Evolutionary conservation across 495 filamentous ascomycete genomes (phyloP).

Genomic region (Podospora anserina): DNA sequence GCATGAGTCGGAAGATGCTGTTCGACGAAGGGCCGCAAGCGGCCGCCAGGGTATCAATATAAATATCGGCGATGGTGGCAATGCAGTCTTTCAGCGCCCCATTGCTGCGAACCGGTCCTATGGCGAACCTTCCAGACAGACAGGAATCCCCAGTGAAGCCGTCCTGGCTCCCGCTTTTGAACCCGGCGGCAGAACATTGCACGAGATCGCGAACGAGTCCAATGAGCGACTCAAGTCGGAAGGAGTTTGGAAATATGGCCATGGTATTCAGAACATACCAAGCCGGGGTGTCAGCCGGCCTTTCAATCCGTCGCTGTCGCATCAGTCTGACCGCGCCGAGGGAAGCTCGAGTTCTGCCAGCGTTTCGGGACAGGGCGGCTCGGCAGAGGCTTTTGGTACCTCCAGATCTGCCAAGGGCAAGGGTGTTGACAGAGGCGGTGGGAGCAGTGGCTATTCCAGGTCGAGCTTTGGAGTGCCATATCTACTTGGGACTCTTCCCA

Average conservation of each 20-base stretch:
- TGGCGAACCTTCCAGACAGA: conserved; percentile 23
- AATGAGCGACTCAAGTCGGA: background rate
- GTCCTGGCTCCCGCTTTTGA: conserved; percentile 33
- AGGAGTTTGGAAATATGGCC: background rate
- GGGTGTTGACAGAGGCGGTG: background rate
- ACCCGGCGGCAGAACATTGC: conserved; percentile 23
- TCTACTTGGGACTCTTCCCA: conserved; percentile 43
- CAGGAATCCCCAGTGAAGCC: conserved; percentile 24
- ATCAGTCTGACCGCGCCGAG: background rate
- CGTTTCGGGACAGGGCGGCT: background rate
- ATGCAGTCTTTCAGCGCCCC: conserved; percentile 11
- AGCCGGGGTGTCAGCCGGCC: background rate
- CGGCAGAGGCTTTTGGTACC: background rate
- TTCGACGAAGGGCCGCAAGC: conserved; percentile 7
- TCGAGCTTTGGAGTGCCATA: conserved; percentile 36
- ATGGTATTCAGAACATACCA: background rate
- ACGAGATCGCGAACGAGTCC: background rate
- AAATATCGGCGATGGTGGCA: conserved; percentile 21
- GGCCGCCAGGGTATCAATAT: conserved; percentile 12
- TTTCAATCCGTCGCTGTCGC: background rate
- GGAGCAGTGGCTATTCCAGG: conserved; percentile 3
- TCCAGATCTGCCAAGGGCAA: background rate
- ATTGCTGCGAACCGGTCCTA: background rate
- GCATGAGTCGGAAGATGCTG: conserved; percentile 13
- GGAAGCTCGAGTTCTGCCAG: background rate